Conservation (phyloP, 306 rosid species). For the Notholithocarpus densiflorus region DNA sequence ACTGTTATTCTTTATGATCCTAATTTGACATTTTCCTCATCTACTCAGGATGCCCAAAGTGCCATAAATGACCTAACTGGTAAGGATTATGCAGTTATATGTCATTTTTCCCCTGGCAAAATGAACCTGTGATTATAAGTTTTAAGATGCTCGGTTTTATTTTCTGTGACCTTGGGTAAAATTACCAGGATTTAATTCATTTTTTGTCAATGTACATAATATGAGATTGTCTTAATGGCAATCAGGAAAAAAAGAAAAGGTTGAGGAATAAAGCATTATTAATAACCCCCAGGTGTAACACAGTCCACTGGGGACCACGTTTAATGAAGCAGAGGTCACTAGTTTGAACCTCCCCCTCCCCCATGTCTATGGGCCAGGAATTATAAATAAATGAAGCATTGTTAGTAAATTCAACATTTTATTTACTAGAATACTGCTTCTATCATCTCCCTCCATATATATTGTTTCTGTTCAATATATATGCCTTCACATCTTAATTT, state of each 20-base stretch:
- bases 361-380: too few relatives aligned
- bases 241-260: not conserved
- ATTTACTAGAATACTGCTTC: not conserved
- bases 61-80: conserved; percentile 97
- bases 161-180: not conserved
- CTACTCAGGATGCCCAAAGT: conserved; percentile 82
- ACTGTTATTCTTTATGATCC: not conserved
- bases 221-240: not conserved
- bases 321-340: too few relatives aligned
- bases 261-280: not conserved
- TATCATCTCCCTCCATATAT: not conserved
- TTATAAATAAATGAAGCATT: not conserved
- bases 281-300: too few relatives aligned
- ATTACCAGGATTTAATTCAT: not conserved
- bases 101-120: not conserved
- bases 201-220: not conserved
- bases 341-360: too few relatives aligned
- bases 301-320: too few relatives aligned
- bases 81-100: conserved; percentile 32
- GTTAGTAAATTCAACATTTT: not conserved
- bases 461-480: not conserved
- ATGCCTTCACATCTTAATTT: not conserved
- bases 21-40: conserved; percentile 15
- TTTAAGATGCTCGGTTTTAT: not conserved
- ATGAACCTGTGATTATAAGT: not conserved